Conservation (phyloP, 2,329 filamentous ascomycete species). For the Fusarium nodosum region DNA sequence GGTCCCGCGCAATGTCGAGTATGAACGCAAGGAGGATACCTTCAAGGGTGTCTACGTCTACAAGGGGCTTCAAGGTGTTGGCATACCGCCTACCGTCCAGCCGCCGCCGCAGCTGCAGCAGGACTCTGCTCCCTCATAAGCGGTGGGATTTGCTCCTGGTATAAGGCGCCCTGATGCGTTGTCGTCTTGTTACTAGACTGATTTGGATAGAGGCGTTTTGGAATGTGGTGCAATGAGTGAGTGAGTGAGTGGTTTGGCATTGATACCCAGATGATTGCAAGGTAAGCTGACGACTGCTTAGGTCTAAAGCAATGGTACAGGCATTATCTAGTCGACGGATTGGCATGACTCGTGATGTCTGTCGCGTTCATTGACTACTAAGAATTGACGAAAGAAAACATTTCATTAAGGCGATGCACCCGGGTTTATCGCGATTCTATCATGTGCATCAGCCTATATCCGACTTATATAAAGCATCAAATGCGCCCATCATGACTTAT, state of each 20-base stretch:
- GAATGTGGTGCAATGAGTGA: slow-evolving; percentile 8
- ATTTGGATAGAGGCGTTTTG: slow-evolving; percentile 3
- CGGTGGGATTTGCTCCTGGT: neutral
- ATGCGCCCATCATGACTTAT: neutral
- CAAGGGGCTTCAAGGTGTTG: slow-evolving; percentile 55
- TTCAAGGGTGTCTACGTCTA: slow-evolving; percentile 31
- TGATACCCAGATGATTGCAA: slow-evolving; percentile 19
- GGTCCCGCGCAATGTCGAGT: slow-evolving; percentile 62
- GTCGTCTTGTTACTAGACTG: neutral
- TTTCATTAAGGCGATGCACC: neutral
- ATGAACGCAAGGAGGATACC: slow-evolving; percentile 53
- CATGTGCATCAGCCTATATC: neutral
- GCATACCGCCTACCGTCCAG: slow-evolving; percentile 48
- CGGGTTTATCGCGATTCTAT: neutral
- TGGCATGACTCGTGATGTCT: neutral
- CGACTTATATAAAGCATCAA: neutral
- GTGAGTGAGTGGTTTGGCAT: slow-evolving; percentile 20
- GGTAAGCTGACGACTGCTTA: slow-evolving; percentile 36
- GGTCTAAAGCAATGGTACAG: slow-evolving; percentile 6
- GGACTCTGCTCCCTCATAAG: slow-evolving; percentile 31
- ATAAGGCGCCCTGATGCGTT: neutral
- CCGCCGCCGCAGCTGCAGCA: slow-evolving; percentile 23
- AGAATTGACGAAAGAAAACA: neutral
- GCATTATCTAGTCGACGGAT: slow-evolving; percentile 1
- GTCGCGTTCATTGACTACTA: neutral